These are phyloP conservation scores for Neoboletus brunneissimus DNA, from an alignment of 768 basidiomycete species.

Conservation along the genomic window DNA sequence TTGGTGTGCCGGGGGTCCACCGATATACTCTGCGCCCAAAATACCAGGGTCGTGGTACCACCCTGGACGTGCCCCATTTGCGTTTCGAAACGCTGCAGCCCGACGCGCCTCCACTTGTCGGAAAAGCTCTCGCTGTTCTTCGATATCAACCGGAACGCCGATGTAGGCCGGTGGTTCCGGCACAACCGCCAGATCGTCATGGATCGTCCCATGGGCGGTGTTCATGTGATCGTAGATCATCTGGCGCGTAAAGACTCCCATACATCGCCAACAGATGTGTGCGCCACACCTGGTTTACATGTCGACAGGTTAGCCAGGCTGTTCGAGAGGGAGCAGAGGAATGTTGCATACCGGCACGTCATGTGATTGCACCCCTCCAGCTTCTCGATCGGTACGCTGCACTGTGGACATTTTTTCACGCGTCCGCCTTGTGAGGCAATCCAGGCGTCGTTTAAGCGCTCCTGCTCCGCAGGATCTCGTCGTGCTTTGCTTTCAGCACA, in stretches of 20 bases:
- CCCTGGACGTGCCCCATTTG: not conserved
- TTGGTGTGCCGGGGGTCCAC: not conserved
- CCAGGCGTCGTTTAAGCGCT: constrained; percentile 59
- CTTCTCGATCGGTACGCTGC: constrained; percentile 66
- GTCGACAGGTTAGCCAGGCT: not conserved
- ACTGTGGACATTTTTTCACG: constrained; percentile 72
- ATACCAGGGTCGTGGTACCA: not conserved
- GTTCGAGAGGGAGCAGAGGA: not conserved
- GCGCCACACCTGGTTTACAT: constrained; percentile 51
- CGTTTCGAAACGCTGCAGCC: not conserved
- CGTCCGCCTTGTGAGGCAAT: constrained; percentile 46
- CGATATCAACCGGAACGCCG: constrained; percentile 16
- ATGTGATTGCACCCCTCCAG: constrained; percentile 78
- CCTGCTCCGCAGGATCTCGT: constrained; percentile 43
- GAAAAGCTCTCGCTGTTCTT: constrained; percentile 21
- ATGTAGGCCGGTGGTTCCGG: constrained; percentile 8
- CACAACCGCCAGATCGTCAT: constrained; percentile 13
- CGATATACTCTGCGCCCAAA: not conserved
- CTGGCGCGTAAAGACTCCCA: constrained; percentile 35
- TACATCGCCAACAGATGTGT: constrained; percentile 74
- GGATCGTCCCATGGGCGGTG: constrained; percentile 30
- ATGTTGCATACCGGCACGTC: constrained; percentile 44
- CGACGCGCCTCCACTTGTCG: constrained; percentile 16
- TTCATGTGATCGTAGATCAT: constrained; percentile 41
- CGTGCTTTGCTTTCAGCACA: constrained; percentile 45